Evolutionary conservation across 2,329 filamentous ascomycete species (phyloP), one percentile per base, ranked within the genome.

Genomic region (Neopestalotiopsis sp.): DNA sequence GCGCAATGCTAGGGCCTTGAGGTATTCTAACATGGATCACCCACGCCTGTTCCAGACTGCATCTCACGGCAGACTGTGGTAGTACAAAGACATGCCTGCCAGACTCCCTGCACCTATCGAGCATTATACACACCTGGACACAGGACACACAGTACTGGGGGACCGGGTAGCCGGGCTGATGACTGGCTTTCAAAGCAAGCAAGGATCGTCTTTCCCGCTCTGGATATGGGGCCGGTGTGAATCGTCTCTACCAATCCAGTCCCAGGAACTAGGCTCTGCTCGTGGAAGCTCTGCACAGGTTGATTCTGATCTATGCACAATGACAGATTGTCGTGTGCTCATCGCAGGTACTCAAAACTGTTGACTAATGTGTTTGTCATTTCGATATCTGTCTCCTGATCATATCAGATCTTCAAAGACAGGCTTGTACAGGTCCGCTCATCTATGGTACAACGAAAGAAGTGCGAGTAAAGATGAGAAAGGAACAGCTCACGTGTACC

Each of bases 221-320:
- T 20, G 10, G 45, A 9, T 53, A 17, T 53, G 45, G 20, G 45
- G 45, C 17, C 20, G 45, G 45, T 9, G 17, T 53, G 17, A 20
- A 53, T n/a, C 45, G 14, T 53, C 45, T 10, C 9, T n/a, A 9
- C 20, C 45, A 7, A 20, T 10, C 45, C 45, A 20, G 20, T 53
- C 17, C 14, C n/a, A 24, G n/a, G 20, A n/a, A 53, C 45, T n/a
- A 53, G 17, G 45, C 34, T 38, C 6, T 53, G 9, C 17, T 3
- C 45, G 20, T 53, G 45, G 17, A 53, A 5, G 45, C 9, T 53
- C 34, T 38, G 34, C 94, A 97, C 82, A 97, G 97, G 81, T 97
- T 94, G 94, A 91, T 97, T 70, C 87, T 97, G 6, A 38, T 38
- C 10, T 5, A 38, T 38, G 34, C 10, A 38, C 34, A 38, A 38